Evolutionary conservation across 768 basidiomycete species (phyloP), one percentile per base, ranked within the genome.

Genomic region (Amanita exitialis): DNA sequence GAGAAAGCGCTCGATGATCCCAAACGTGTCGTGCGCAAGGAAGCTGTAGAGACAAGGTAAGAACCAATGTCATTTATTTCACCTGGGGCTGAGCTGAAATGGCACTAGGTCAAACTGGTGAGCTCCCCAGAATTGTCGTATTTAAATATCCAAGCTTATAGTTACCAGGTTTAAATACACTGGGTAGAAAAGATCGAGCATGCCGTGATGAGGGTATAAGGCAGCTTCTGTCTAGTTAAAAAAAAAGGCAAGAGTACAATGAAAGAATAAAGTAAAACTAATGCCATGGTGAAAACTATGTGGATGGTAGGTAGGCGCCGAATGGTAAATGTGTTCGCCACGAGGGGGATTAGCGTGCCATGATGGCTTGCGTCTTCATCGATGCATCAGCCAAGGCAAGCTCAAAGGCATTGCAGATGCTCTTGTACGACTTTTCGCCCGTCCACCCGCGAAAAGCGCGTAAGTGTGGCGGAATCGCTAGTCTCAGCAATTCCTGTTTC

Each of bases 1-100:
- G 83, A 76, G 0, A 80, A 75, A 54, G 79, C 76, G 3, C 65
- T 98, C 43, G 96, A 98, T 62, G 96, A 98, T 67, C 89, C 89
- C n/a, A 86, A 84, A 62, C 73, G 87, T 53, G 67, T 68, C 2
- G 93, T 99, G 6, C 74, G 96, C 48, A 83, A 80, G 58, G 90
- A 88, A 59, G 95, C 93, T 1, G 96, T 98, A 2, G 83, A 91
- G 57, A 85, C 91, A 30, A 68, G 75, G 74, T 73, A 52, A 53
- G 65, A 60, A 21, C 28, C 34, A 18, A 12, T 45, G 46, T 23
- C 18, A 16, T 34, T 44, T 42, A 35, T 28, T 20, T 44, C 18
- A n/a, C 34, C 6, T 27, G 35, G 47, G 10, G 25, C 56, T 39
- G 25, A 46, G 43, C 20, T n/a, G 38, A 32, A 28, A 42, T 50